A percentile compares a stretch with the other conserved stretches of the same genome.
Evolutionary conservation across 2,329 filamentous ascomycete species (phyloP).

Genomic region (Diaporthe longicolla): DNA sequence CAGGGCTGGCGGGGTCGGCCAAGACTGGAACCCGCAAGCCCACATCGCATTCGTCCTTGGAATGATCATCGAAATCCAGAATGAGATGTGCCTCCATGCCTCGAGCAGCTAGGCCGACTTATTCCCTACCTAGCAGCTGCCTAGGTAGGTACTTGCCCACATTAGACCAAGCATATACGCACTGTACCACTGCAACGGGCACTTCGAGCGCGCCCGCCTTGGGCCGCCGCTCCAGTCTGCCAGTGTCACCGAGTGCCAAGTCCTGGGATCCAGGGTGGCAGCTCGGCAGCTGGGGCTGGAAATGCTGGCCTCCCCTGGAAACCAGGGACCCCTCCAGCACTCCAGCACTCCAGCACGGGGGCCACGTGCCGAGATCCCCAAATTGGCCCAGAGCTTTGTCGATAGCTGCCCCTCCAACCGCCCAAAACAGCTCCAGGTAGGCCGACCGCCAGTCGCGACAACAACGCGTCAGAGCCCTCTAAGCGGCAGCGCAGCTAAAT

Average conservation of each 20-base stretch:
- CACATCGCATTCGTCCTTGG: slow-evolving; percentile 25
- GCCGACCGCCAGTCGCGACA: slow-evolving; percentile 13
- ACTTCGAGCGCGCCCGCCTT: not conserved
- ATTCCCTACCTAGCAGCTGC: no score
- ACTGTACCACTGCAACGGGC: not conserved
- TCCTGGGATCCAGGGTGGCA: not conserved
- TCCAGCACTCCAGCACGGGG: slow-evolving; percentile 5
- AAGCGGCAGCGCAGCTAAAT: not conserved
- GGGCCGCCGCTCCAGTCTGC: slow-evolving; percentile 2
- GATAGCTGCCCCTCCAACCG: slow-evolving; percentile 32
- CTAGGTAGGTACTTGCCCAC: no score
- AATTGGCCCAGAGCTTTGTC: not conserved
- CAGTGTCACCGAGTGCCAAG: slow-evolving; percentile 8
- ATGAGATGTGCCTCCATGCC: slow-evolving; percentile 21
- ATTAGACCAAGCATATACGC: no score
- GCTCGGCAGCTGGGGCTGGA: slow-evolving; percentile 16
- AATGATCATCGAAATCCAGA: slow-evolving; percentile 30
- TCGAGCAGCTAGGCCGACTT: not conserved
- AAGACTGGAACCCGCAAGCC: slow-evolving; percentile 35
- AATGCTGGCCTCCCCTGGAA: slow-evolving; percentile 13
- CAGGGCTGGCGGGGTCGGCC: slow-evolving; percentile 31
- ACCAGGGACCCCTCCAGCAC: slow-evolving; percentile 13
- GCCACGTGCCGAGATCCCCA: slow-evolving; percentile 14
- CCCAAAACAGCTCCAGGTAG: slow-evolving; percentile 1
- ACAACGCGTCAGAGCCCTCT: slow-evolving; percentile 25